Evolutionary conservation across 306 rosid species (phyloP).

Genomic region (Morella rubra): DNA sequence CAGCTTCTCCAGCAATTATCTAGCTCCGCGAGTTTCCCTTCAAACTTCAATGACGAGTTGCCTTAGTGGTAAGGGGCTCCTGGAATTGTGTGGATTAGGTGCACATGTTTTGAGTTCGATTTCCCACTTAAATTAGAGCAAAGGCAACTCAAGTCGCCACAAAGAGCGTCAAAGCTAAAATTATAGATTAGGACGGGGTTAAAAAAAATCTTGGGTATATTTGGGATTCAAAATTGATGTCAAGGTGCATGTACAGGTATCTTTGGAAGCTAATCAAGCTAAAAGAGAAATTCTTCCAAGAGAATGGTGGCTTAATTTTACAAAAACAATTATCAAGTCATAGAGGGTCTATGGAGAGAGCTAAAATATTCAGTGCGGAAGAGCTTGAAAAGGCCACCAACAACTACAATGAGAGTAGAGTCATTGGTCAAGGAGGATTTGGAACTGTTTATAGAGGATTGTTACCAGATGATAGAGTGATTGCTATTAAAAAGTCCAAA

Average conservation of each 20-base stretch:
- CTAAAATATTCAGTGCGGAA: conserved; percentile 27
- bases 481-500: conserved; percentile 54
- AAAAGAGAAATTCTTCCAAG: conserved; percentile 30
- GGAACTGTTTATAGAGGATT: conserved; percentile 50
- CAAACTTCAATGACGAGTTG: no score
- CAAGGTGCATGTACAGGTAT: conserved; percentile 31
- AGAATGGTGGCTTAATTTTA: conserved; percentile 45
- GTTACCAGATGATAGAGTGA: conserved; percentile 6
- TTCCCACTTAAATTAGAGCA: no score
- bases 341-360: not conserved
- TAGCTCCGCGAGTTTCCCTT: not conserved
- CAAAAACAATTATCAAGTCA: conserved; percentile 32
- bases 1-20: conserved; percentile 10
- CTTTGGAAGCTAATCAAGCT: conserved; percentile 27
- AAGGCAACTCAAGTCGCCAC: no score
- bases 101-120: no score
- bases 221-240: no score
- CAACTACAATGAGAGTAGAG: conserved; percentile 25
- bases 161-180: no score
- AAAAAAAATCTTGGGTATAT: no score
- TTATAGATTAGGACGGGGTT: no score
- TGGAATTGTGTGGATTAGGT: no score
- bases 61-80: no score
- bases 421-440: conserved; percentile 42
- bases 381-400: no score